Conservation (phyloP, 768 basidiomycete genomes). For the Tricholoma sp. region DNA sequence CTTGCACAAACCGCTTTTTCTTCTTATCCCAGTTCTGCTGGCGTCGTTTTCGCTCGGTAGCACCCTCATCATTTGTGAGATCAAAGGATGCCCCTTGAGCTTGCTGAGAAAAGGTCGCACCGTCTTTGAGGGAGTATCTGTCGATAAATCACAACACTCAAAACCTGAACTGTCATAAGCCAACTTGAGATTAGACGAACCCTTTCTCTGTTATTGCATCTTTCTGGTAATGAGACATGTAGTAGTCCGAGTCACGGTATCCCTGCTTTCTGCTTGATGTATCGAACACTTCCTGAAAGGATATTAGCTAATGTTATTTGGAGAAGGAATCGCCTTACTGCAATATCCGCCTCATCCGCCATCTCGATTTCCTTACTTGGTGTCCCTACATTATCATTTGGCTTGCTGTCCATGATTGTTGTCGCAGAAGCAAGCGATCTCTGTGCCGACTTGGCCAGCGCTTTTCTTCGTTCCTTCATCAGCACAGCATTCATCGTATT, state of each 20-base stretch:
- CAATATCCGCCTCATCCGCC: conserved; percentile 77
- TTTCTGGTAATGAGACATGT: conserved; percentile 89
- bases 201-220: conserved; percentile 87
- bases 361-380: conserved; percentile 45
- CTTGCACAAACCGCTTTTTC: conserved; percentile 90
- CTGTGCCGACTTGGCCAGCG: conserved; percentile 60
- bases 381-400: conserved; percentile 28
- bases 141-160: neutral
- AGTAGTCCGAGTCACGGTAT: conserved; percentile 81
- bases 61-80: conserved; percentile 72
- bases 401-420: conserved; percentile 26
- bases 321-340: conserved; percentile 36
- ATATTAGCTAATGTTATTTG: conserved; percentile 3
- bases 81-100: conserved; percentile 79
- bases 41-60: conserved; percentile 51
- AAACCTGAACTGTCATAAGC: neutral
- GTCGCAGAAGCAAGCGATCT: conserved; percentile 35
- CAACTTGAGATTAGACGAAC: conserved; percentile 36
- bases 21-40: conserved; percentile 92
- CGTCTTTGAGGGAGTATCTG: conserved; percentile 85
- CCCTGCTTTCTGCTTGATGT: conserved; percentile 42
- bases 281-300: conserved; percentile 61
- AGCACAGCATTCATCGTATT: conserved; percentile 56
- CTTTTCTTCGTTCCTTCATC: conserved; percentile 86
- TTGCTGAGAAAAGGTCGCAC: conserved; percentile 84